phyloP scores from a whole-genome alignment of 176 grass and related monocot genomes.

The Melocanna baccifera region DNA sequence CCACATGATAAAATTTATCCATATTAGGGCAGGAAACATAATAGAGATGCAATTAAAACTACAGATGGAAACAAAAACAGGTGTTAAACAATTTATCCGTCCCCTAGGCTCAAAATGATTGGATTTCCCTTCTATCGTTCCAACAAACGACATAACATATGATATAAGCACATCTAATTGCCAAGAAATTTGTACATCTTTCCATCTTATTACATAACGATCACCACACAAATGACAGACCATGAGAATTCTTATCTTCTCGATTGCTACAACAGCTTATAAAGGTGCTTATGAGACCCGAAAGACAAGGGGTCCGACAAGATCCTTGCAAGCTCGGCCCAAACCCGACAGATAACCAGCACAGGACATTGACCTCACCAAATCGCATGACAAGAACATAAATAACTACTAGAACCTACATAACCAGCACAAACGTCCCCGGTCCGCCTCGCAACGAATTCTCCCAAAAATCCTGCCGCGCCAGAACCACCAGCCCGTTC shows the following conservation, averaged over 20 bases:
- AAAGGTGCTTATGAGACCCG: neutral
- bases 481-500: neutral
- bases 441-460: neutral
- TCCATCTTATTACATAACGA: constrained; percentile 3
- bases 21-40: neutral
- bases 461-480: neutral
- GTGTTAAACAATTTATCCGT: neutral
- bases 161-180: neutral
- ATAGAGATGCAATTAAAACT: neutral
- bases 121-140: neutral
- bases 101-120: neutral
- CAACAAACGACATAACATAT: neutral
- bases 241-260: constrained; percentile 12
- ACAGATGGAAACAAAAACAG: neutral
- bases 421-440: neutral
- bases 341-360: neutral
- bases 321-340: neutral
- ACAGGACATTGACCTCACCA: neutral
- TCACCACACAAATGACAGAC: neutral
- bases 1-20: neutral
- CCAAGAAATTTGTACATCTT: neutral
- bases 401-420: neutral
- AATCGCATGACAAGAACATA: neutral
- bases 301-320: neutral
- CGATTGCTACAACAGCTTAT: neutral